Percentiles rank a stretch among this genome's conserved stretches.
phyloP scores from a whole-genome alignment of 2,329 filamentous ascomycete genomes.

The Ophiostoma australiae region DNA sequence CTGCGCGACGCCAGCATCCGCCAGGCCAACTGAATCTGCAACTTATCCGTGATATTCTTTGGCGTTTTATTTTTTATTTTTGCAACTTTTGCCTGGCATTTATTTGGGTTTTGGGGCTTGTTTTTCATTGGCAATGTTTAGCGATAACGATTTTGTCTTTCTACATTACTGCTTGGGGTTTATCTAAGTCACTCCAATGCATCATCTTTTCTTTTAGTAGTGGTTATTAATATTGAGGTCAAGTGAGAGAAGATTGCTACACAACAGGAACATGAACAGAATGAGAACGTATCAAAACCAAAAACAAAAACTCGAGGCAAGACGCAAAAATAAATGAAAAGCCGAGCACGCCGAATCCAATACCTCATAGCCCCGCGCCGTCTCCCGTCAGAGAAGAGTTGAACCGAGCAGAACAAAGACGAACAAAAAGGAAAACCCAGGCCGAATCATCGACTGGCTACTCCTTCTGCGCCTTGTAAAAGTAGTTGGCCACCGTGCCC shows the following conservation, averaged over 20 bases:
- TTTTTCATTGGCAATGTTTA: slow-evolving; percentile 4
- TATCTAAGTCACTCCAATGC: background rate
- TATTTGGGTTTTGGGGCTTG: background rate
- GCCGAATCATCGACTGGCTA: slow-evolving; percentile 18
- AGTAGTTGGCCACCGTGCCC: slow-evolving; percentile 43
- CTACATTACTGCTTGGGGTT: background rate
- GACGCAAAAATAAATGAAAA: background rate
- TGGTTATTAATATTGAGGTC: background rate
- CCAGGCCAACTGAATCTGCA: background rate
- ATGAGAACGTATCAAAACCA: background rate
- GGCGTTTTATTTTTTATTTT: background rate
- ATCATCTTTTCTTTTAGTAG: background rate
- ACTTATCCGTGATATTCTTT: background rate
- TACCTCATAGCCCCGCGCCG: background rate
- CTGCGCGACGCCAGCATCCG: slow-evolving; percentile 42
- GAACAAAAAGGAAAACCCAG: background rate
- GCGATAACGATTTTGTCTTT: slow-evolving; percentile 9
- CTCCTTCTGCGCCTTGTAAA: slow-evolving; percentile 36
- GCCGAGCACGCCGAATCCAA: slow-evolving; percentile 5
- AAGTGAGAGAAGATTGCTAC: background rate
- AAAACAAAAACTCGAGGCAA: background rate
- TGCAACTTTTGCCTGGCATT: background rate
- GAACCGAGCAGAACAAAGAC: background rate
- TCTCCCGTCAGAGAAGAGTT: background rate
- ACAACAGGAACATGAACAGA: background rate